Base-by-base conservation (phyloP, 2,329 filamentous ascomycete species). In the Macroventuria anomochaeta region DNA sequence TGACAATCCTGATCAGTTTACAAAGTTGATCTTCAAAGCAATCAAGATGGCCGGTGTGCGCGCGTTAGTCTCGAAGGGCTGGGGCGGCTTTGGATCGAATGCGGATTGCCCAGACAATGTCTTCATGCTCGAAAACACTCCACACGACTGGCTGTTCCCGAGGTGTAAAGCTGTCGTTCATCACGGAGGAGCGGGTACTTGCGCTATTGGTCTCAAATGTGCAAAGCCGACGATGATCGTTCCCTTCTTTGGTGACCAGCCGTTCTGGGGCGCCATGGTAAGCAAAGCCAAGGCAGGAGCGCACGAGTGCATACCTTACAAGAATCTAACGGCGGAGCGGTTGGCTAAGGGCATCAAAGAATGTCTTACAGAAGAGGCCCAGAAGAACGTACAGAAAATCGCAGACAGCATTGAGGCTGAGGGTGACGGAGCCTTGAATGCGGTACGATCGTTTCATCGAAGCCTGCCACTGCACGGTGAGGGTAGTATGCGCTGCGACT, bases 171-270 rank as follows among this genome's bases (percentile, higher is more conserved):
- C 85, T 0, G 87, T 87, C 3, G 84, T 91, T 1, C 89, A 90
- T 56, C 89, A 91, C 58, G 89, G 89, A n/a, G 89, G 89, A 11
- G 89, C 89, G 0, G 89, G 89, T 2, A 92, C 89, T 0, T 90
- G 88, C 0, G 89, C 89, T 1, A 88, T 88, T 39, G 88, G 88
- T 1, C 77, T 92, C 26, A 89, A 88, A 69, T 88, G 83, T 58
- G 89, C 83, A 3, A 84, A 83, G 63, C 89, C 89, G 0, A 90
- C 87, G 5, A 88, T 91, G 83, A 83, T 91, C 21, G 86, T 92
- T 2, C 89, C 89, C 0, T 92, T 92, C 74, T 92, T 92, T 60
- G 89, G 89, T 2, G 89, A 92, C 66, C 89, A 92, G 70, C 83
- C 87, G 41, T 92, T 92, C 68, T 92, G 89, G 89, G 89, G 88